Conservation (phyloP, 2,329 filamentous ascomycete species). For the Hypoxylon sp. region DNA sequence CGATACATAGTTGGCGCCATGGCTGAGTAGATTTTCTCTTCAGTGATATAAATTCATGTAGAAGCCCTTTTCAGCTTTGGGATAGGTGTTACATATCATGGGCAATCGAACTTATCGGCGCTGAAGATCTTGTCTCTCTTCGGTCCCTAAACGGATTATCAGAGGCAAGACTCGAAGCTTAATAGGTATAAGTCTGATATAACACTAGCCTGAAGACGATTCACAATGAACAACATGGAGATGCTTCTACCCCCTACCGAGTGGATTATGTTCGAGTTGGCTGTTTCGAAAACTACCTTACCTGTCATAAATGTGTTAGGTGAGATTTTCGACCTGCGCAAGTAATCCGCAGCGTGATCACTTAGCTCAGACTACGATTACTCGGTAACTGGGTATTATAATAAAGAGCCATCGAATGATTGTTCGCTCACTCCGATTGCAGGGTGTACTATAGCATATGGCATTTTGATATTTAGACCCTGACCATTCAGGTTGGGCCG, state of each 20-base stretch:
- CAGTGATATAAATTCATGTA: no score
- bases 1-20: no score
- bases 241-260: neutral
- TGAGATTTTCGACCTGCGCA: slow-evolving; percentile 1
- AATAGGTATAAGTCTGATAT: neutral
- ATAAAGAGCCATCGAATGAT: slow-evolving; percentile 13
- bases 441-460: neutral
- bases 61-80: no score
- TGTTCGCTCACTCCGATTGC: neutral
- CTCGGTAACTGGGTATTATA: slow-evolving; percentile 1
- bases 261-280: neutral
- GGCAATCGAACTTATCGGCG: no score
- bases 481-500: slow-evolving; percentile 9
- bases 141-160: neutral
- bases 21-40: no score
- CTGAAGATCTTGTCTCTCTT: neutral
- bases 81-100: no score
- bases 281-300: neutral
- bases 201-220: neutral
- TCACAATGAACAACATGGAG: neutral
- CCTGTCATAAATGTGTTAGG: neutral
- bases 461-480: neutral
- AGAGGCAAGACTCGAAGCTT: neutral
- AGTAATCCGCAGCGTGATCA: neutral
- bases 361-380: neutral